A percentile compares a stretch with the other conserved stretches of the same genome.
Conservation (phyloP, 768 basidiomycete genomes). For the Boletus pseudo-olivaceus region DNA sequence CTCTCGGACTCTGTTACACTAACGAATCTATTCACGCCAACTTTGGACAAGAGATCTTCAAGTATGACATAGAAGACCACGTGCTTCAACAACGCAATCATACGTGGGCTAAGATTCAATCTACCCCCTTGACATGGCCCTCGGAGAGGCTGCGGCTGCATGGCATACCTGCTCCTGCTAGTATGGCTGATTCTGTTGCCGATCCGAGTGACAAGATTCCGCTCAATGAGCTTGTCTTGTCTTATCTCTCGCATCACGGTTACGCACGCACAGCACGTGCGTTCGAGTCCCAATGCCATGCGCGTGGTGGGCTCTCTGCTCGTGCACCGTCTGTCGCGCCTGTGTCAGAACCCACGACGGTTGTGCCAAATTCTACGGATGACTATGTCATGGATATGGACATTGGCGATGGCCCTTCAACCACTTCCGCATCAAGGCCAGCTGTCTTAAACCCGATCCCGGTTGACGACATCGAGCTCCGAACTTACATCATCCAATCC, state of each 20-base stretch:
- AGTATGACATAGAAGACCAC: constrained; percentile 86
- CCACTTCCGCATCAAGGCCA: constrained; percentile 8
- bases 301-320: constrained; percentile 24
- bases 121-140: constrained; percentile 50
- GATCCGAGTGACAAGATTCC: constrained; percentile 55
- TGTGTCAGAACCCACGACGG: background rate
- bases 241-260: constrained; percentile 83
- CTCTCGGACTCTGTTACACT: constrained; percentile 81
- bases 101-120: constrained; percentile 66
- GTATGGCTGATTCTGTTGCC: constrained; percentile 13
- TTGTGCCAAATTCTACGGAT: constrained; percentile 19
- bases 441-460: constrained; percentile 19
- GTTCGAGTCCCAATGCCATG: constrained; percentile 51
- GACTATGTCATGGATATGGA: constrained; percentile 51
- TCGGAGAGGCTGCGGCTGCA: constrained; percentile 14
- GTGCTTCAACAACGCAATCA: constrained; percentile 65
- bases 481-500: constrained; percentile 68
- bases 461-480: constrained; percentile 56
- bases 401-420: constrained; percentile 22
- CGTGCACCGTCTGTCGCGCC: constrained; percentile 1
- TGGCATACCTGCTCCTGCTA: constrained; percentile 2
- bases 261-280: constrained; percentile 69
- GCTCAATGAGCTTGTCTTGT: constrained; percentile 69
- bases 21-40: constrained; percentile 81
- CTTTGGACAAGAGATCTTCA: constrained; percentile 84